Conservation (phyloP, 2,329 filamentous ascomycete species). For the Fusarium decemcellulare region DNA sequence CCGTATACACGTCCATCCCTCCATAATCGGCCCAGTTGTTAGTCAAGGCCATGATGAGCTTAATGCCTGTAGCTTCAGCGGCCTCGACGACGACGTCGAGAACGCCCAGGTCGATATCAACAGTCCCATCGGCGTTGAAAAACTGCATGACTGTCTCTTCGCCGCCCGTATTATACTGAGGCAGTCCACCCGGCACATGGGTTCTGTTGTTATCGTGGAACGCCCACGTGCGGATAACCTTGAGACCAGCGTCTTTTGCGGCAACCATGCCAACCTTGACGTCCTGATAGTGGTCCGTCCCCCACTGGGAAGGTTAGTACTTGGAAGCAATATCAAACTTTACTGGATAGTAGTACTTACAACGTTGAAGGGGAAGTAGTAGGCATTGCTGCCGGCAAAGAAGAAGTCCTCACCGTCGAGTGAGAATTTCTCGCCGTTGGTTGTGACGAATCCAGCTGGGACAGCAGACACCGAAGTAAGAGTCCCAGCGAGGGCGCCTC, state of each 20-base stretch:
- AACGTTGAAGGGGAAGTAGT: slow-evolving; percentile 69
- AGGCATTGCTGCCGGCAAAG: slow-evolving; percentile 71
- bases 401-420: slow-evolving; percentile 69
- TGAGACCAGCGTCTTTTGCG: slow-evolving; percentile 63
- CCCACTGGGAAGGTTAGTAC: slow-evolving; percentile 24
- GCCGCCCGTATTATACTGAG: slow-evolving; percentile 60
- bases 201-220: slow-evolving; percentile 71
- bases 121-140: slow-evolving; percentile 59
- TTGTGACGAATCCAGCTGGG: slow-evolving; percentile 62
- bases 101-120: slow-evolving; percentile 55
- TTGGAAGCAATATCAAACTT: background rate
- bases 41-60: slow-evolving; percentile 67
- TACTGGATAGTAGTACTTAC: slow-evolving; percentile 50
- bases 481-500: slow-evolving; percentile 9
- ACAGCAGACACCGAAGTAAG: slow-evolving; percentile 18
- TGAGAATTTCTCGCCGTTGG: slow-evolving; percentile 64
- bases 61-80: slow-evolving; percentile 56
- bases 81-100: slow-evolving; percentile 66
- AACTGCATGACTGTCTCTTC: slow-evolving; percentile 62
- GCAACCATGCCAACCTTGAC: slow-evolving; percentile 61
- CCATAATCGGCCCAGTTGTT: slow-evolving; percentile 73
- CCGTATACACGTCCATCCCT: slow-evolving; percentile 70
- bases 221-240: slow-evolving; percentile 70
- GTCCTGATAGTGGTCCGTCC: slow-evolving; percentile 54
- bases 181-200: slow-evolving; percentile 59